Conservation (phyloP, 1,139 yeast species). For the Debaryomyces singareniensis region DNA sequence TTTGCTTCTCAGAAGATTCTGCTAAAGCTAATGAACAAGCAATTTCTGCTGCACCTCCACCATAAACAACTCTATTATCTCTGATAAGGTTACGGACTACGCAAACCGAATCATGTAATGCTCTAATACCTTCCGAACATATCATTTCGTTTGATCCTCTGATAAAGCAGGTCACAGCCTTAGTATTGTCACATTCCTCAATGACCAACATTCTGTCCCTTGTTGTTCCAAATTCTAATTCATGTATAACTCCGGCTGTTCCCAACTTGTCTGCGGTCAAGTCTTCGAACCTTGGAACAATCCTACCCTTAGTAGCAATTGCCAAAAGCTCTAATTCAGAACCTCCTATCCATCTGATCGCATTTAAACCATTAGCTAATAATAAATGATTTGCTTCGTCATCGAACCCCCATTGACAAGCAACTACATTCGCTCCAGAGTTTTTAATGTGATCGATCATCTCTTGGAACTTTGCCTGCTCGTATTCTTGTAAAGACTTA, state of each 20-base stretch:
- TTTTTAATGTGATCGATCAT: slow-evolving; percentile 85
- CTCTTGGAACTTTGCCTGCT: slow-evolving; percentile 81
- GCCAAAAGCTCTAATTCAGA: slow-evolving; percentile 94
- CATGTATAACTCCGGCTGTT: slow-evolving; percentile 76
- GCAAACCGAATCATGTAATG: slow-evolving; percentile 93
- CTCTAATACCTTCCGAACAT: slow-evolving; percentile 93
- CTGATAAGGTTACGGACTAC: slow-evolving; percentile 93
- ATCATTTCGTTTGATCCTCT: slow-evolving; percentile 98
- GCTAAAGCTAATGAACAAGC: slow-evolving; percentile 89
- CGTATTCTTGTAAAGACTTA: slow-evolving; percentile 82
- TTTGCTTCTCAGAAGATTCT: slow-evolving; percentile 86
- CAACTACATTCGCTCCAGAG: slow-evolving; percentile 93
- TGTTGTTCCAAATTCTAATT: slow-evolving; percentile 93
- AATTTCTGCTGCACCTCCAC: slow-evolving; percentile 98
- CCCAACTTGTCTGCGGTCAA: slow-evolving; percentile 79
- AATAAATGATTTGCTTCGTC: slow-evolving; percentile 97
- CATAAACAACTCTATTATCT: slow-evolving; percentile 91
- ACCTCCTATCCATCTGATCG: slow-evolving; percentile 99
- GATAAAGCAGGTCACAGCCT: slow-evolving; percentile 89
- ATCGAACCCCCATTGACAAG: slow-evolving; percentile 99
- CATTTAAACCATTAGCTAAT: slow-evolving; percentile 82
- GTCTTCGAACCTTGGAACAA: slow-evolving; percentile 96
- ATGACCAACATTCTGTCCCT: slow-evolving; percentile 93
- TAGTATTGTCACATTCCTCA: slow-evolving; percentile 82
- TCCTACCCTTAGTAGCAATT: slow-evolving; percentile 94